phyloP scores from a whole-genome alignment of 345 rosid genomes.

The Gossypium arboreum region DNA sequence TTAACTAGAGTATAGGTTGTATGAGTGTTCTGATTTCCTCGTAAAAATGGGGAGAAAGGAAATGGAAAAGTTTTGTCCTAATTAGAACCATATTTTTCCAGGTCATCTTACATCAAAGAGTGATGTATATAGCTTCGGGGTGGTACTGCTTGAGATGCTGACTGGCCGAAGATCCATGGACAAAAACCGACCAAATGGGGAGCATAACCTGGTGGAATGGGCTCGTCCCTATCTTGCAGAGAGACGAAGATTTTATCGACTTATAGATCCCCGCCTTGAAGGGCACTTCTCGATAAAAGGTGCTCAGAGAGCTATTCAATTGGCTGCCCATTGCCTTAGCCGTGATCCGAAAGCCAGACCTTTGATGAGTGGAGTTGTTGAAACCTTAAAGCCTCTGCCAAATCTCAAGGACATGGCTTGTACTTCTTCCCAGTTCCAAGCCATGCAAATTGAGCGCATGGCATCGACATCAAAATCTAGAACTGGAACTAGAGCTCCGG shows the following conservation, averaged over 20 bases:
- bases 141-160: neutral
- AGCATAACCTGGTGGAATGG: conserved; percentile 12
- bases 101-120: conserved; percentile 11
- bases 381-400: neutral
- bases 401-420: conserved; percentile 10
- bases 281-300: conserved; percentile 2
- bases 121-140: conserved; percentile 1
- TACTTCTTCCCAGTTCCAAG: conserved; percentile 3
- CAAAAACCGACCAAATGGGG: conserved; percentile 3
- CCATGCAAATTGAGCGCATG: neutral
- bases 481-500: neutral
- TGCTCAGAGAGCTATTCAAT: neutral
- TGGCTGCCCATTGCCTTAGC: neutral
- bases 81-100: neutral
- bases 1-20: neutral
- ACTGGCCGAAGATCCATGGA: conserved; percentile 1
- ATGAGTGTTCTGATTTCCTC: neutral
- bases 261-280: conserved; percentile 4
- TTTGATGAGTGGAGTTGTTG: neutral
- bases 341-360: conserved; percentile 6
- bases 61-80: neutral
- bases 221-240: conserved; percentile 8
- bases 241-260: conserved; percentile 1
- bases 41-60: neutral
- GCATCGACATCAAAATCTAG: neutral